A percentile compares a stretch with the other conserved stretches of the same genome.
These are phyloP conservation scores for Smithsoniella earleae DNA, from an alignment of 163 green algal species.

Conservation along the genomic window DNA sequence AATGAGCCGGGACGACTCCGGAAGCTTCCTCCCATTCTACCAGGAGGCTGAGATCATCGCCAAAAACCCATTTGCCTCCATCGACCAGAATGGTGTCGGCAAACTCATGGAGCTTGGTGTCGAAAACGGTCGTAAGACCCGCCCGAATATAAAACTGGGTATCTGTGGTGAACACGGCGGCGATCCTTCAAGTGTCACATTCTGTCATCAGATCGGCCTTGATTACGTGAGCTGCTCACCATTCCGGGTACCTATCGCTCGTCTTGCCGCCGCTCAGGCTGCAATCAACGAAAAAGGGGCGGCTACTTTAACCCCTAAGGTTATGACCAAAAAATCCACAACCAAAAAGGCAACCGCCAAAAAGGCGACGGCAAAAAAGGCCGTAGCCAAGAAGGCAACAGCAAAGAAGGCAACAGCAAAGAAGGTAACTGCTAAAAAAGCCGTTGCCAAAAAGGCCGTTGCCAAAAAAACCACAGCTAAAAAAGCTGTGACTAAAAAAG, in stretches of 20 bases:
- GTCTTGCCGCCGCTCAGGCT: conserved; percentile 75
- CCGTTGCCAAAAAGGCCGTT: too few species aligned
- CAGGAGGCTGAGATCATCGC: conserved; percentile 49
- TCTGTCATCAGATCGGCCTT: conserved; percentile 60
- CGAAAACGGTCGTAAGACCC: conserved; percentile 49
- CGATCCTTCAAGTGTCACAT: conserved; percentile 63
- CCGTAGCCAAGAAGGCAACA: too few species aligned
- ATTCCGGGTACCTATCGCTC: conserved; percentile 77
- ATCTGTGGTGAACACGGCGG: conserved; percentile 69
- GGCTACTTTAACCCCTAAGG: too few species aligned
- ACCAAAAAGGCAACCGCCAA: too few species aligned
- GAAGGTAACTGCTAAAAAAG: too few species aligned
- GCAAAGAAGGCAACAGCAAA: too few species aligned
- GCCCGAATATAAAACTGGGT: conserved; percentile 58
- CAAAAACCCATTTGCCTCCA: conserved; percentile 25
- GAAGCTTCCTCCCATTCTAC: conserved; percentile 60
- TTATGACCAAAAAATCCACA: too few species aligned
- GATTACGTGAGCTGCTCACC: conserved; percentile 84
- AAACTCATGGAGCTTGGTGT: conserved; percentile 52
- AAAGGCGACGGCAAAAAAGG: too few species aligned
- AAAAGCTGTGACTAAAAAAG: too few species aligned
- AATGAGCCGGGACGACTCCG: conserved; percentile 59
- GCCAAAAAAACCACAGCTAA: too few species aligned
- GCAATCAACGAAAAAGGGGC: too few species aligned
- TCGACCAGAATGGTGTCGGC: conserved; percentile 49